Evolutionary conservation across 2,329 filamentous ascomycete genomes (phyloP), one percentile per base, ranked within the genome.

Genomic region (Stylonectria norvegica): DNA sequence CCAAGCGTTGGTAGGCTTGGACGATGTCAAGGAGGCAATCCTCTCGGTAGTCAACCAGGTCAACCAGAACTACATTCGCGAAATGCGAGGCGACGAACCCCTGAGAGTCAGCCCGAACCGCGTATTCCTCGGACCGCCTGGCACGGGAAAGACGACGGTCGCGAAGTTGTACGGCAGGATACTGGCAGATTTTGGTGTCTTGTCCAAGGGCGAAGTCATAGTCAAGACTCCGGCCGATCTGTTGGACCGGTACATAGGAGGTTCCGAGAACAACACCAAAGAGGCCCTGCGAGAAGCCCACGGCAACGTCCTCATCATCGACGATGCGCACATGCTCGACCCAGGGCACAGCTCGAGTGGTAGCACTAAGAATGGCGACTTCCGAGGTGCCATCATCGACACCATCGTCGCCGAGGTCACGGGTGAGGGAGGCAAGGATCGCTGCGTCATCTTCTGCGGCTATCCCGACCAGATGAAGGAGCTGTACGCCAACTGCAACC

Each of bases 341-440:
- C 61, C 65, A 1, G 69, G 69, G 11, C 49, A 45, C 1, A 61
- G 60, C 7, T 60, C 56, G 0, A 53, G 52, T 9, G 45, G 45
- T 5, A 47, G 45, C 19, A 67, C 66, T 9, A 60, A 65, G 0
- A 56, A 58, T 35, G 56, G 56, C 4, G 54, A 56, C 38, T 89
- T 67, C 63, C 83, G 79, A 52, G 75, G 70, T 0, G 83, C 79
- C 1, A 82, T 89, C 2, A 73, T 89, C 5, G 85, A 89, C 45
- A 89, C 83, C 0, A 79, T 89, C 12, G 85, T 89, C 0, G 81
- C 83, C 0, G 83, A 88, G 50, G 76, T 89, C 0, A 84, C 89
- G 40, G 83, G 77, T 42, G 73, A 73, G 0, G 78, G 83, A 0
- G 82, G 83, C 0, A 84, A 89, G 29, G 84, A 89, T 57, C 74